A percentile compares a stretch with the other conserved stretches of the same genome.
Evolutionary conservation across 1,139 yeast species (phyloP).

Genomic region (Debaryomycetaceae sp.): DNA sequence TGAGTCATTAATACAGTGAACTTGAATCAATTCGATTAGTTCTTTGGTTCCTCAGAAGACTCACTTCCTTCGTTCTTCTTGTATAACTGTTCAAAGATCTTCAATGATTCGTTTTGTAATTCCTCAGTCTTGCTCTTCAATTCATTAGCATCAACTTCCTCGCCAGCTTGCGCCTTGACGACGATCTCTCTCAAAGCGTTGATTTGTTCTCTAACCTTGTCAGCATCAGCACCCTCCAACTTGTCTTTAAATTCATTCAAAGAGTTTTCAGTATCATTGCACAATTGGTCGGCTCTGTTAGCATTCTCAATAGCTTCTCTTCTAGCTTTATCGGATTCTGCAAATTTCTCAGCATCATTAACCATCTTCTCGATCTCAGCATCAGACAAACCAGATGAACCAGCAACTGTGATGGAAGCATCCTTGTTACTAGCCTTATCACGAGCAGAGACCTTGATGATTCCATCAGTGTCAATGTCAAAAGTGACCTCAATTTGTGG

Average conservation of each 20-base stretch:
- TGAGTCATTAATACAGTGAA: not conserved
- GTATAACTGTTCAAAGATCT: slow-evolving; percentile 94
- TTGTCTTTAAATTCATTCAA: slow-evolving; percentile 93
- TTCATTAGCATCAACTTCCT: slow-evolving; percentile 76
- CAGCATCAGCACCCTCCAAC: slow-evolving; percentile 82
- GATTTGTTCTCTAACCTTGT: slow-evolving; percentile 77
- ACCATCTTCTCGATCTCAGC: slow-evolving; percentile 98
- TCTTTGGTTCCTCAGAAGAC: slow-evolving; percentile 41
- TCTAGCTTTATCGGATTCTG: slow-evolving; percentile 94
- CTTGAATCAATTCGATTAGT: slow-evolving; percentile 19
- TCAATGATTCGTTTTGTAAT: slow-evolving; percentile 87
- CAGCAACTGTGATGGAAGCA: slow-evolving; percentile 98
- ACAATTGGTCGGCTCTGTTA: slow-evolving; percentile 95
- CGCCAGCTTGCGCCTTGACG: slow-evolving; percentile 93
- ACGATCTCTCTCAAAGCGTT: slow-evolving; percentile 81
- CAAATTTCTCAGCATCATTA: slow-evolving; percentile 95
- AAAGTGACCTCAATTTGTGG: slow-evolving; percentile 98
- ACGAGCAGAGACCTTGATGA: slow-evolving; percentile 96
- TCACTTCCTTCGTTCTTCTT: slow-evolving; percentile 50
- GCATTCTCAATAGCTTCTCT: slow-evolving; percentile 92
- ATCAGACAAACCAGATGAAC: slow-evolving; percentile 95
- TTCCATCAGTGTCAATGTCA: slow-evolving; percentile 98
- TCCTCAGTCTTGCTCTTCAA: slow-evolving; percentile 93
- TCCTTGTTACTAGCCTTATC: slow-evolving; percentile 99
- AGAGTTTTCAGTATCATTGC: slow-evolving; percentile 94